These are phyloP conservation scores for Aspergillus sp. DNA, from an alignment of 2,329 filamentous ascomycete species.

Conservation along the genomic window DNA sequence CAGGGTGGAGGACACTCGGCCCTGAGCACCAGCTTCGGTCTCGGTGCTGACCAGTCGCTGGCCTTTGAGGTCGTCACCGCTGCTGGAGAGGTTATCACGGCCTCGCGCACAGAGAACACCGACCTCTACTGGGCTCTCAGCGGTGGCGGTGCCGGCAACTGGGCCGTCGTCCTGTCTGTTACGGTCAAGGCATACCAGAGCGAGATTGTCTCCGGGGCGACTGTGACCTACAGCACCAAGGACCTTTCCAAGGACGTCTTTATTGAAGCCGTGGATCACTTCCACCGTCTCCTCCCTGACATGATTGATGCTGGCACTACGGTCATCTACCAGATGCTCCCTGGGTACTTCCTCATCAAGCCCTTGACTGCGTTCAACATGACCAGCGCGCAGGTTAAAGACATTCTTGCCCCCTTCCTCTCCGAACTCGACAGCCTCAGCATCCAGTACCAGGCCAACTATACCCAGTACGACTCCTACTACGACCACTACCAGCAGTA, in stretches of 20 bases:
- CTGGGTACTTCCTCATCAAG: slow-evolving; percentile 48
- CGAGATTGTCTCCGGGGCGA: slow-evolving; percentile 43
- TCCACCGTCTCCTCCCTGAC: slow-evolving; percentile 51
- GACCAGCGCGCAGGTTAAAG: slow-evolving; percentile 44
- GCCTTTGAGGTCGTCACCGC: slow-evolving; percentile 57
- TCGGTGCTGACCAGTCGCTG: slow-evolving; percentile 61
- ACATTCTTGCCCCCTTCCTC: slow-evolving; percentile 47
- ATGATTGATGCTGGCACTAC: slow-evolving; percentile 54
- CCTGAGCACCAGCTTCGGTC: slow-evolving; percentile 54
- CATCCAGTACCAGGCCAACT: slow-evolving; percentile 33
- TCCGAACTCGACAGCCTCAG: slow-evolving; percentile 38
- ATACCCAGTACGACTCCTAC: slow-evolving; percentile 33
- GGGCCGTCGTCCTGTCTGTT: slow-evolving; percentile 57
- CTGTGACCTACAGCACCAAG: slow-evolving; percentile 41
- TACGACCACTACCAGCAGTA: slow-evolving; percentile 35
- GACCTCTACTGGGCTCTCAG: slow-evolving; percentile 64
- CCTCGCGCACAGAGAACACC: slow-evolving; percentile 48
- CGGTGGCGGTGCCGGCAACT: slow-evolving; percentile 62
- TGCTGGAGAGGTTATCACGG: slow-evolving; percentile 49
- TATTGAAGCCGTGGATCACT: slow-evolving; percentile 51
- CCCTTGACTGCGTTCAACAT: slow-evolving; percentile 52
- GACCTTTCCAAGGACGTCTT: slow-evolving; percentile 46
- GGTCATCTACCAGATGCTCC: slow-evolving; percentile 52
- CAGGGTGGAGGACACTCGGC: slow-evolving; percentile 62
- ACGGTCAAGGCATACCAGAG: slow-evolving; percentile 54